phyloP scores from a whole-genome alignment of 805 yeast genomes.

The Nakazawaea ernobii region DNA sequence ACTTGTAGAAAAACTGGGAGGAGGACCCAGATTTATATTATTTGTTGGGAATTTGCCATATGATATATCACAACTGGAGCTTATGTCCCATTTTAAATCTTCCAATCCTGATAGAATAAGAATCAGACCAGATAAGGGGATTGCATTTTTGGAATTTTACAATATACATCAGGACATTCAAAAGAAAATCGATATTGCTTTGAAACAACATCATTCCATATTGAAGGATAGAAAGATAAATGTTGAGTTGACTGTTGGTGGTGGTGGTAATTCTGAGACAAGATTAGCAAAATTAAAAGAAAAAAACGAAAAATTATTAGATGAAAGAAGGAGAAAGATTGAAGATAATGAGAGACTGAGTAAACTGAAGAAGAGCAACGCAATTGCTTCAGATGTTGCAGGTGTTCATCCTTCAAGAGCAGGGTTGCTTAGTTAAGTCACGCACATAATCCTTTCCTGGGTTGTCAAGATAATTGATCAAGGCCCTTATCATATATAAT shows the following conservation, averaged over 20 bases:
- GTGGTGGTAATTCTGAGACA: conserved; percentile 83
- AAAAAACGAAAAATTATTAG: conserved; percentile 71
- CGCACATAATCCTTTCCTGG: not conserved
- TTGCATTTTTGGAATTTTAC: conserved; percentile 84
- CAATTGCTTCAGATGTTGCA: conserved; percentile 13
- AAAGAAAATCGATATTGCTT: conserved; percentile 76
- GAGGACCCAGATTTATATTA: conserved; percentile 65
- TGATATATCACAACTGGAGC: conserved; percentile 53
- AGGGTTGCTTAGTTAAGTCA: conserved; percentile 30
- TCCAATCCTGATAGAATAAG: conserved; percentile 72
- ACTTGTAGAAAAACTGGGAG: conserved; percentile 24
- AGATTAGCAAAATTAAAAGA: conserved; percentile 65
- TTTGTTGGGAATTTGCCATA: conserved; percentile 91
- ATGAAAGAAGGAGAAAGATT: conserved; percentile 60
- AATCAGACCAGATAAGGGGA: conserved; percentile 79
- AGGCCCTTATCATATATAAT: no score
- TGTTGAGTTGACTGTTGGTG: conserved; percentile 96
- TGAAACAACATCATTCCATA: conserved; percentile 73
- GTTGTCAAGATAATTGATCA: not conserved
- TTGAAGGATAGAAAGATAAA: conserved; percentile 75
- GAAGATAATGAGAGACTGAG: conserved; percentile 37
- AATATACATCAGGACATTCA: conserved; percentile 56
- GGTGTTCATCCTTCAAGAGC: conserved; percentile 68
- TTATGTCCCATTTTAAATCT: conserved; percentile 67
- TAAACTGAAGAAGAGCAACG: conserved; percentile 26